These are phyloP conservation scores for Fusarium mundagurra DNA, from an alignment of 2,329 filamentous ascomycete species.

Conservation along the genomic window DNA sequence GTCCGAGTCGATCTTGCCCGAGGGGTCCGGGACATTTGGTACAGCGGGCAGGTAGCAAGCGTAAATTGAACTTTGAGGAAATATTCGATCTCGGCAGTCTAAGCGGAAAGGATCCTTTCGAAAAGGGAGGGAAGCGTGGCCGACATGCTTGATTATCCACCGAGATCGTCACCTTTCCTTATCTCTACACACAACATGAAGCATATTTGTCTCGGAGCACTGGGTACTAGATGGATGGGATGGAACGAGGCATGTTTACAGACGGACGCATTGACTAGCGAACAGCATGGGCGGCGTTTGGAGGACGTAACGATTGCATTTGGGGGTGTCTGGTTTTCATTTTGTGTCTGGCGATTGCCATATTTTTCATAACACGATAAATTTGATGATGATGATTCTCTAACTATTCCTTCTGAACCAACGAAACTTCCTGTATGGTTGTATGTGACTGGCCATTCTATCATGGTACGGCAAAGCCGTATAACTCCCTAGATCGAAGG, in stretches of 20 bases:
- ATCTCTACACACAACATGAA: slow-evolving; percentile 11
- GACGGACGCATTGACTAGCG: slow-evolving; percentile 50
- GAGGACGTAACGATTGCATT: slow-evolving; percentile 47
- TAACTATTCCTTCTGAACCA: neutral
- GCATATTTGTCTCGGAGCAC: slow-evolving; percentile 33
- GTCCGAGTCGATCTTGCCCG: slow-evolving; percentile 38
- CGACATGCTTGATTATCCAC: slow-evolving; percentile 53
- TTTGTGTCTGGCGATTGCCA: slow-evolving; percentile 30
- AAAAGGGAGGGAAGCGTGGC: slow-evolving; percentile 60
- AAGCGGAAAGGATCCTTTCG: slow-evolving; percentile 69
- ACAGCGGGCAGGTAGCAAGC: slow-evolving; percentile 75
- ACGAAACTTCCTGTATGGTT: neutral
- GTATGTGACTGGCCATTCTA: neutral
- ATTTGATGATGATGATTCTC: slow-evolving; percentile 9
- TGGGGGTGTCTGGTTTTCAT: slow-evolving; percentile 37
- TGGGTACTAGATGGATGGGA: slow-evolving; percentile 43
- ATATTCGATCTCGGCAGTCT: slow-evolving; percentile 75
- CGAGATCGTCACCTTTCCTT: neutral
- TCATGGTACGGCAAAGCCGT: neutral
- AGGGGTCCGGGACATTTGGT: slow-evolving; percentile 59
- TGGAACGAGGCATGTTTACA: slow-evolving; percentile 46
- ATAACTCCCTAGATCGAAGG: neutral
- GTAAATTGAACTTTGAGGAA: slow-evolving; percentile 77
- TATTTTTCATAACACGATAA: slow-evolving; percentile 33
- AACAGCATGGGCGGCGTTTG: slow-evolving; percentile 52